Percentiles rank a stretch among this genome's conserved stretches.
Conservation (phyloP, 257 asterid species). For the Apocynum venetum region DNA sequence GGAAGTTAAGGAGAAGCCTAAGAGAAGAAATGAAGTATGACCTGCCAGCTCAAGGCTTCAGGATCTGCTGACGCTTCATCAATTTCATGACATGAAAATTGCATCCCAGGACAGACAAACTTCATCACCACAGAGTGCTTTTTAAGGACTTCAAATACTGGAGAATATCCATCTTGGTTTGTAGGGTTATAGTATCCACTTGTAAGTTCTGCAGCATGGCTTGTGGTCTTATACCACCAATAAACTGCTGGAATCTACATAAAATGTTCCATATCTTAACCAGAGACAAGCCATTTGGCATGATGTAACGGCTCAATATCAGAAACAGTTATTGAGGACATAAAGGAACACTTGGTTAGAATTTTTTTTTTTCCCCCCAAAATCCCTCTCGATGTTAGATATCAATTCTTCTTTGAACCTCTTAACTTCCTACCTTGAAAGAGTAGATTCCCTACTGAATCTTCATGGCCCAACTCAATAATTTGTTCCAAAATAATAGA, state of each 20-base stretch:
- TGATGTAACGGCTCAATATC: not conserved
- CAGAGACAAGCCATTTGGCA: not conserved
- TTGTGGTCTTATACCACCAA: constrained; percentile 75
- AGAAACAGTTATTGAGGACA: not conserved
- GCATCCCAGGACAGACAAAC: constrained; percentile 39
- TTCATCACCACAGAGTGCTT: constrained; percentile 45
- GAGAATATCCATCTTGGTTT: constrained; percentile 61
- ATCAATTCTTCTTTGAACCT: not conserved
- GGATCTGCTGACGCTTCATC: constrained; percentile 57
- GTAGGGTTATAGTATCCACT: constrained; percentile 64
- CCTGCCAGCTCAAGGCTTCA: constrained; percentile 72
- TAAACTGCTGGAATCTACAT: constrained; percentile 58
- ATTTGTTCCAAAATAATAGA: not conserved
- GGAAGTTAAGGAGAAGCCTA: not conserved
- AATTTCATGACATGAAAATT: constrained; percentile 34
- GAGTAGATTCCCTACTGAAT: not conserved
- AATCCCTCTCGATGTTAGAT: not conserved
- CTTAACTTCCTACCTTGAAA: not conserved
- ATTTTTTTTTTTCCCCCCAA: not conserved
- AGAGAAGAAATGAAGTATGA: constrained; percentile 1
- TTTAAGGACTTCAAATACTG: constrained; percentile 48
- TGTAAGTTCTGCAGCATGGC: constrained; percentile 81
- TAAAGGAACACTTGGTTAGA: not conserved
- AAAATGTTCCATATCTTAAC: not conserved
- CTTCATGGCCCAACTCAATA: not conserved